Conservation (phyloP, 139 green algal species). For the Chara braunii region DNA sequence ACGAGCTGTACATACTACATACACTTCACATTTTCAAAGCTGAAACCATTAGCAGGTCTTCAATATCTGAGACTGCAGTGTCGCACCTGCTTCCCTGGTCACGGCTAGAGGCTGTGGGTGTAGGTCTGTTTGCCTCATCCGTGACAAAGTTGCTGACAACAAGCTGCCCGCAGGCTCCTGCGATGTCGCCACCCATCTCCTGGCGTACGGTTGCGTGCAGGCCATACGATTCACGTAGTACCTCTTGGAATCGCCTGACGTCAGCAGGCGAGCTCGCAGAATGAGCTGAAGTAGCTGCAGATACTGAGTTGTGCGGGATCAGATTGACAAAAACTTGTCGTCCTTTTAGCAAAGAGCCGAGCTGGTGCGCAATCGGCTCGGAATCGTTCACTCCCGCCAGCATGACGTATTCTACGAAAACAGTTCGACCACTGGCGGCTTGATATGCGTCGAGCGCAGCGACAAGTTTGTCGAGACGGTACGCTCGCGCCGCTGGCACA, state of each 20-base stretch:
- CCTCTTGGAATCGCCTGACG: constrained; percentile 55
- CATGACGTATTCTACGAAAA: constrained; percentile 96
- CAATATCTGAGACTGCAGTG: too few species aligned
- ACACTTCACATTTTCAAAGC: too few species aligned
- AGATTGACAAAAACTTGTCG: constrained; percentile 72
- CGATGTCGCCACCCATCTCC: constrained; percentile 86
- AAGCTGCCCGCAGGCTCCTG: constrained; percentile 78
- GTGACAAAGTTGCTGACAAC: constrained; percentile 41
- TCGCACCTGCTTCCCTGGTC: too few species aligned
- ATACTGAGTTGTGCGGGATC: constrained; percentile 90
- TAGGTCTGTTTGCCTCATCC: too few species aligned
- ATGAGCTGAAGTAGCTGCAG: constrained; percentile 26
- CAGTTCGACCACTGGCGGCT: constrained; percentile 25
- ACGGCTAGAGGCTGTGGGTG: too few species aligned
- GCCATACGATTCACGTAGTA: constrained; percentile 60
- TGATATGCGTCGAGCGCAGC: constrained; percentile 68
- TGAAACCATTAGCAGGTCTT: too few species aligned
- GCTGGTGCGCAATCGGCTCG: constrained; percentile 60
- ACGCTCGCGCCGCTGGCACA: constrained; percentile 80
- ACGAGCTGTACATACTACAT: too few species aligned
- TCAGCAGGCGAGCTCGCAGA: constrained; percentile 11
- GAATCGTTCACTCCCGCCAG: constrained; percentile 75
- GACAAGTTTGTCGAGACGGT: constrained; percentile 74
- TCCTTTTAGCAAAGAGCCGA: constrained; percentile 47
- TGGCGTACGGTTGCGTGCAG: constrained; percentile 71